These are phyloP conservation scores for Hypholoma fasciculare DNA, from an alignment of 768 basidiomycete genomes.

Conservation along the genomic window DNA sequence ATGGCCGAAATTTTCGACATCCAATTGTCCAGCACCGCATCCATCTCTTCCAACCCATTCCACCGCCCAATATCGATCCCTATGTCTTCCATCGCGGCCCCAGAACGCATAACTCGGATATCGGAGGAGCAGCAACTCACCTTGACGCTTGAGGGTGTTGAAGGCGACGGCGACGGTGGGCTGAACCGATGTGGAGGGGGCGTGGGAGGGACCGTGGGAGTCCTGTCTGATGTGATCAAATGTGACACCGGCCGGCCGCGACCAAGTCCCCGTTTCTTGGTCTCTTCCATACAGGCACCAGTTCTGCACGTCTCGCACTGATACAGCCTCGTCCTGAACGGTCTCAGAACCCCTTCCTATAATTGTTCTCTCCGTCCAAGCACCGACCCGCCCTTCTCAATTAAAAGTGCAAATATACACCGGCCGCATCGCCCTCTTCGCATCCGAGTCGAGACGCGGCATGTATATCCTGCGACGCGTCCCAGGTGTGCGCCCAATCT, in stretches of 20 bases:
- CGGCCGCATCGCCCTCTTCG: too few species aligned
- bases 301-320: neutral
- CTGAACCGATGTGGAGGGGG: neutral
- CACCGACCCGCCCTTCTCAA: too few species aligned
- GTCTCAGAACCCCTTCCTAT: too few species aligned
- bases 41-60: neutral
- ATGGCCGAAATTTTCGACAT: conserved; percentile 1
- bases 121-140: conserved; percentile 3
- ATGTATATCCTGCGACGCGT: too few species aligned
- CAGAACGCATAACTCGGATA: neutral
- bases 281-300: neutral
- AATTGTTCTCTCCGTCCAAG: too few species aligned
- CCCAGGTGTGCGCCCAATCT: too few species aligned
- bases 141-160: conserved; percentile 6
- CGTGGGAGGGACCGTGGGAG: neutral
- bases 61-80: neutral
- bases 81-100: neutral
- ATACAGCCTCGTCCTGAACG: too few species aligned
- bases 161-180: conserved; percentile 2
- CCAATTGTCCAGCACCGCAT: neutral
- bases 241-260: neutral
- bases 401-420: too few species aligned
- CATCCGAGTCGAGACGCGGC: too few species aligned
- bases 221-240: neutral
- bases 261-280: too few species aligned